Percentiles rank a stretch among this genome's conserved stretches.
phyloP scores from a whole-genome alignment of 2,329 filamentous ascomycete species.

The Chaetomiaceae sp. region DNA sequence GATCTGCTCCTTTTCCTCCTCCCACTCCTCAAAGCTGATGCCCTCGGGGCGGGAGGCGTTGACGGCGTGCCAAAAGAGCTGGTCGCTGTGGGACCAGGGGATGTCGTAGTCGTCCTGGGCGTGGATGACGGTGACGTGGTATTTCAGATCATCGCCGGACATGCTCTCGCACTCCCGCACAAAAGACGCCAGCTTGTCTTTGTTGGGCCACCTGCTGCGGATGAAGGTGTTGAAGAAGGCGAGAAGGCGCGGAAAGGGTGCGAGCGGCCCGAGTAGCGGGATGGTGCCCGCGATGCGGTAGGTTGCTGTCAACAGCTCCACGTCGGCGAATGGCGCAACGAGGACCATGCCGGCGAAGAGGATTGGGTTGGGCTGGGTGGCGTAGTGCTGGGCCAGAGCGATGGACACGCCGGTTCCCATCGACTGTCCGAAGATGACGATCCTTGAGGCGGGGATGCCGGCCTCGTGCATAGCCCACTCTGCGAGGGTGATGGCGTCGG shows the following conservation, averaged over 20 bases:
- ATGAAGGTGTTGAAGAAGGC: constrained; percentile 43
- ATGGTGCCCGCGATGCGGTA: constrained; percentile 51
- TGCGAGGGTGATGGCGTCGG: constrained; percentile 46
- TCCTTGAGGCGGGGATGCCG: constrained; percentile 46
- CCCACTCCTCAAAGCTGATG: constrained; percentile 40
- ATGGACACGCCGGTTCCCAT: constrained; percentile 45
- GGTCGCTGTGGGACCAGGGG: constrained; percentile 43
- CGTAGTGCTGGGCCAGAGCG: constrained; percentile 29
- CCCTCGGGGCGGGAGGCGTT: constrained; percentile 37
- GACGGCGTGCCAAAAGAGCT: constrained; percentile 49
- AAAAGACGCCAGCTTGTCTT: constrained; percentile 41
- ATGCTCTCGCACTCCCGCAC: constrained; percentile 33
- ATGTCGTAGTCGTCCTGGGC: constrained; percentile 48
- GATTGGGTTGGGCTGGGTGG: constrained; percentile 29
- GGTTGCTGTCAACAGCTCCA: constrained; percentile 46
- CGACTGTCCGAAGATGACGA: constrained; percentile 54
- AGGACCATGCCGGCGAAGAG: constrained; percentile 50
- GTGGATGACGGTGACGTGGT: constrained; percentile 44
- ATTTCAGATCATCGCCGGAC: constrained; percentile 19
- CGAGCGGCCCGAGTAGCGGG: constrained; percentile 48
- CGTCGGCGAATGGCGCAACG: constrained; percentile 51
- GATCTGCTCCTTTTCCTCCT: constrained; percentile 35
- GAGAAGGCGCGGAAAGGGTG: constrained; percentile 40
- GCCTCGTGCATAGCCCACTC: constrained; percentile 49
- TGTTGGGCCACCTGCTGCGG: constrained; percentile 44